Evolutionary conservation across 306 rosid species (phyloP), one percentile per base, ranked within the genome.

Genomic region (Medicago arabica): DNA sequence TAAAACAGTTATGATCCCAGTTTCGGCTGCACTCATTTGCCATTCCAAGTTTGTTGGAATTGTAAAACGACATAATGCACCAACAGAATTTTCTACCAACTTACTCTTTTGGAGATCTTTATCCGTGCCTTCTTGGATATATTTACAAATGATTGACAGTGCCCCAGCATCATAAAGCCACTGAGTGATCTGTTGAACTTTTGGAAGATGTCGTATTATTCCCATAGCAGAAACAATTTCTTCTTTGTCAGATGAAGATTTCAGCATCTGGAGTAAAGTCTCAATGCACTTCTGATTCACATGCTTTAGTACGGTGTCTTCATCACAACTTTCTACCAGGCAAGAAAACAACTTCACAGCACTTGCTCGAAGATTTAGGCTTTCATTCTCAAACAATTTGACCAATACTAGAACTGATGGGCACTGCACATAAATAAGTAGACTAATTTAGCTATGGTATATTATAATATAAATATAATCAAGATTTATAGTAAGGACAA

Each of bases 161-260:
- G 89, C 84, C 59, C 90, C 89, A 2, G 87, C 86, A 69, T 89
- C 88, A 44, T 90, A 75, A 69, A 93, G 85, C 88, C 93, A 87
- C 62, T 85, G 76, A 70, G 93, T 83, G 75, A 87, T 85, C 73
- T 82, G 81, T 0, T 65, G 64, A 54, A 25, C 77, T 81, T 87
- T 88, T 0, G 96, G 98, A 63, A 93, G 89, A 81, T 79, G 31
- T 53, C 81, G 74, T 82, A 93, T 79, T 49, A 93, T 84, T 69
- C 89, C 93, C 94, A 93, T 73, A 44, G 89, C 92, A 66, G 87
- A 93, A 57, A 83, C 84, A 55, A 79, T 51, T 81, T 93, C 96
- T 66, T 82, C 96, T 77, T 89, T 89, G 65, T 87, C 89, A 9
- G 71, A n/a, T 55, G 96, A 72, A 76, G 86, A 69, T 85, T 74